Evolutionary conservation across 352 stramenopile species (phyloP), one percentile per base, ranked within the genome.

Genomic region (Phytophthora quininea): DNA sequence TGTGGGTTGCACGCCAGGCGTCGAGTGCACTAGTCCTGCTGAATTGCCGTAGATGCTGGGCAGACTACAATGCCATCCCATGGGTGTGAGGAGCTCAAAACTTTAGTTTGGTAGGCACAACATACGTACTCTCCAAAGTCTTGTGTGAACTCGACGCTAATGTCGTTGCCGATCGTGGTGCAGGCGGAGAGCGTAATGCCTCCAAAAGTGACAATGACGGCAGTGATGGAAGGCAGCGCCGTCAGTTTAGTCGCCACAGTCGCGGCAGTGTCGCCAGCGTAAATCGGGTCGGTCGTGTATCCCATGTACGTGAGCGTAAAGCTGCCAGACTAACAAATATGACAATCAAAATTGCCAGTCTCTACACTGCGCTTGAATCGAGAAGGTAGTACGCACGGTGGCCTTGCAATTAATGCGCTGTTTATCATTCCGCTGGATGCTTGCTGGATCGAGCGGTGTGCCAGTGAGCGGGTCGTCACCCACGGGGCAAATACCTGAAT

Each of bases 391-490:
- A 69, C 68, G 70, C 63, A 81, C 84, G 24, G 92, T 96, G 32
- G 85, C 84, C 5, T 86, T 87, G 72, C 86, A 93, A 51, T 61
- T 83, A 27, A 93, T 56, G 3, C 82, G 71, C 57, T 93, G 83
- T 15, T 78, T 82, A 60, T 93, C 83, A 49, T 93, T 92, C 32
- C 71, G 75, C 61, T 93, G 85, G 46, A 93, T 83, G 4, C 84
- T 84, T 1, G 46, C 70, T 1, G 86, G 82, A 50, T 92, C 86
- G 47, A 78, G 58, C 29, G 82, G 76, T 31, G 80, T 93, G 3
- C 85, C 85, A 3, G 88, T 97, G 37, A 97, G 79, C 7, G 90
- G 89, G 52, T 98, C 92, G 49, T 97, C 89, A 7, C 93, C 93
- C 6, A 69, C 49, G 14, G 92, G 91, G 66, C 93, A 98, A 4